Base-by-base conservation (phyloP, 306 rosid species). In the Lathyrus aphaca region DNA sequence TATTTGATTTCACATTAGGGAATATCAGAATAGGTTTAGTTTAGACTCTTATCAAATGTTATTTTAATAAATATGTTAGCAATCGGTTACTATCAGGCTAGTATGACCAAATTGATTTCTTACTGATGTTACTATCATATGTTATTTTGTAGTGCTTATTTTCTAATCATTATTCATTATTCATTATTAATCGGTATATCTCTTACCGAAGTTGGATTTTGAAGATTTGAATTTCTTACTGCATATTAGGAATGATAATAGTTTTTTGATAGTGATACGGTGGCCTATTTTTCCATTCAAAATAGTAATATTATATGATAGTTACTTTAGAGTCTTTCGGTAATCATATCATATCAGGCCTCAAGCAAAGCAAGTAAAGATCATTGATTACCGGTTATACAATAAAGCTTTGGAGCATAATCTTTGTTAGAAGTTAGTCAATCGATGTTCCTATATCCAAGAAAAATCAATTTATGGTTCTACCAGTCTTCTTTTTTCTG, bases 381-480 rank as follows among this genome's bases (percentile, higher is more conserved):
- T 55, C 11, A 60, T 56, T 55, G 21, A 60, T 38, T 54, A 39
- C 43, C 14, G 12, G 13, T 46, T 59, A 74, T 19, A 16, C 21
- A 25, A 56, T 55, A 30, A 32, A 30, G 11, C 61, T 57, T 71
- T 37, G 44, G 12, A 65, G 29, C 29, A 70, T 40, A 42, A 16
- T 30, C 37, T 18, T 16, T 7, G 27, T 76, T 18, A 25, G 38
- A 51, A 55, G 54, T 27, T 27, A 48, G 74, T 72, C 51, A 40
- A 44, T 54, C 55, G 46, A 40, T 45, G 43, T 21, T 70, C 18
- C 37, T 8, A 0, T 12, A 32, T 8, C 56, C 68, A 45, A 35
- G 27, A 42, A 23, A 77, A 64, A 35, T 43, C 58, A 64, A 54
- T 53, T 29, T 53, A 19, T 45, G 72, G 70, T 43, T 70, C 13